These are phyloP conservation scores for Cutaneotrichosporon sp. DNA, from an alignment of 1,284 basidiomycete species.

Conservation along the genomic window DNA sequence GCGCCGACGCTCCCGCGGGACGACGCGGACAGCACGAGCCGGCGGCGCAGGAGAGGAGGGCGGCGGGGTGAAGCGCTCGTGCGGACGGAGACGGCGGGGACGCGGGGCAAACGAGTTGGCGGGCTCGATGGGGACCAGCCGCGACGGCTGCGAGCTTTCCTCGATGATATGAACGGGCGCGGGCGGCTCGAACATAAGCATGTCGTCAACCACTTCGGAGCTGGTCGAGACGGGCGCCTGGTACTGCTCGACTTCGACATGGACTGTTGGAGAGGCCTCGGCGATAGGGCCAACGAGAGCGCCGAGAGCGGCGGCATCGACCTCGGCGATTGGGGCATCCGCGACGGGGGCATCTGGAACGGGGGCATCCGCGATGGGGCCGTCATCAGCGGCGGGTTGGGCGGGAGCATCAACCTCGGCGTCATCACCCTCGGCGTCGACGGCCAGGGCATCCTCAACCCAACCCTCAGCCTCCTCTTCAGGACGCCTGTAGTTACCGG, in stretches of 20 bases:
- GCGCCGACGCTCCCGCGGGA: not conserved
- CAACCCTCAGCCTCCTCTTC: conserved; percentile 7
- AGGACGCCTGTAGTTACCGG: too few relatives aligned
- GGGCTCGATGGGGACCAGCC: too few relatives aligned
- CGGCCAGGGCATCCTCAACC: conserved; percentile 3
- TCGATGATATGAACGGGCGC: not conserved
- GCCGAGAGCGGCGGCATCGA: too few relatives aligned
- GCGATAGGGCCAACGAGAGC: not conserved
- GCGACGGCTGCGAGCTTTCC: not conserved
- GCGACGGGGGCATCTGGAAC: too few relatives aligned
- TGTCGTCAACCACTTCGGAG: not conserved
- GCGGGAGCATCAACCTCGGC: too few relatives aligned
- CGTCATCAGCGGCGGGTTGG: too few relatives aligned
- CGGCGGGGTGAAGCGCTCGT: not conserved
- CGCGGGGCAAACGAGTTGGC: not conserved
- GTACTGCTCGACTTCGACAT: too few relatives aligned
- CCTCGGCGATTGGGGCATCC: too few relatives aligned
- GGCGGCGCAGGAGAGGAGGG: not conserved
- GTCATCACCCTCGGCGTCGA: not conserved
- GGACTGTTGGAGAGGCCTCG: not conserved
- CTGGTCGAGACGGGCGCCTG: not conserved
- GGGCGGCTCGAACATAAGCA: not conserved
- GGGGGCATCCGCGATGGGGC: too few relatives aligned
- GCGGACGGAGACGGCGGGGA: not conserved
- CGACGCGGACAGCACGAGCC: not conserved